Evolutionary conservation across 2,329 filamentous ascomycete genomes (phyloP).

Genomic region (Malbranchea cinnamomea): DNA sequence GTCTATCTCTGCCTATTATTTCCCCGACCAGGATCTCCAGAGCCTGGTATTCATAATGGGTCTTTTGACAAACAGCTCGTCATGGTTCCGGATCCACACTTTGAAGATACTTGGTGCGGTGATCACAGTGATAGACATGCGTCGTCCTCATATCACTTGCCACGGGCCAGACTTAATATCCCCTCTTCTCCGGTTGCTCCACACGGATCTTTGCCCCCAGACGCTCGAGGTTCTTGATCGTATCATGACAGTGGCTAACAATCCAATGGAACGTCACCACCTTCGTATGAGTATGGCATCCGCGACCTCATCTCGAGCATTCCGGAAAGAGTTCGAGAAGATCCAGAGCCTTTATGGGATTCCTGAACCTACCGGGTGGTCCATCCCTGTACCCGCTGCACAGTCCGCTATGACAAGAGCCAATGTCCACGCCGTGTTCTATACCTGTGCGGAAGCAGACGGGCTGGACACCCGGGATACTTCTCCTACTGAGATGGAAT

Average conservation of each 20-base stretch:
- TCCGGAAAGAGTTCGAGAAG: slow-evolving; percentile 86
- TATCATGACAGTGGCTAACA: slow-evolving; percentile 86
- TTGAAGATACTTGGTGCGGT: slow-evolving; percentile 79
- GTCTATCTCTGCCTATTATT: slow-evolving; percentile 62
- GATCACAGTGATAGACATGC: slow-evolving; percentile 85
- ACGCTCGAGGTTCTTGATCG: slow-evolving; percentile 84
- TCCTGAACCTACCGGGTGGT: slow-evolving; percentile 90
- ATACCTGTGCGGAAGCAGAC: slow-evolving; percentile 64
- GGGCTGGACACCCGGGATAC: slow-evolving; percentile 43
- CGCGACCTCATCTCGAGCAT: slow-evolving; percentile 59
- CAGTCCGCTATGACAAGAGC: slow-evolving; percentile 74
- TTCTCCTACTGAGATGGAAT: slow-evolving; percentile 70
- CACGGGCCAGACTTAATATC: slow-evolving; percentile 94
- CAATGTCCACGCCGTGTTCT: slow-evolving; percentile 93
- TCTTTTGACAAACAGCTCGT: slow-evolving; percentile 70
- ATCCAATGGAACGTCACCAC: slow-evolving; percentile 85
- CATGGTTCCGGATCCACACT: slow-evolving; percentile 84
- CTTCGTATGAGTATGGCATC: slow-evolving; percentile 97
- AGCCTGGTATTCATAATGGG: slow-evolving; percentile 84
- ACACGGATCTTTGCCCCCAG: slow-evolving; percentile 87
- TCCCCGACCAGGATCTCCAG: slow-evolving; percentile 68
- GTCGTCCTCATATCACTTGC: slow-evolving; percentile 71
- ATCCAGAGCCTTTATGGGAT: slow-evolving; percentile 94
- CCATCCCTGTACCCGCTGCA: slow-evolving; percentile 79
- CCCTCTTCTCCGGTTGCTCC: slow-evolving; percentile 71